Conservation (phyloP, 2,329 filamentous ascomycete species). For the Aspergillus melleus region DNA sequence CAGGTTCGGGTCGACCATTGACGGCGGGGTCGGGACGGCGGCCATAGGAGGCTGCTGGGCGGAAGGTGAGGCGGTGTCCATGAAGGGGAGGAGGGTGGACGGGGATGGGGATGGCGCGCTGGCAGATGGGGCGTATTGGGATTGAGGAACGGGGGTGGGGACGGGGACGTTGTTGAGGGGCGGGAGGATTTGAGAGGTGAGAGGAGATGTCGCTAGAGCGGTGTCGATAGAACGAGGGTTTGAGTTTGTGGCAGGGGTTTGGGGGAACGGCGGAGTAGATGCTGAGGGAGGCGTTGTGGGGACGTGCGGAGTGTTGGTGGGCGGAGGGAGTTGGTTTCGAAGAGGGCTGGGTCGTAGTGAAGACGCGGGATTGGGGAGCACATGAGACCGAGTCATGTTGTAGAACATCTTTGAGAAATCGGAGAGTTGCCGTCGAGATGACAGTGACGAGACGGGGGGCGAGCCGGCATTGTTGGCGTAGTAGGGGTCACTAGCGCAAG, state of each 20-base stretch:
- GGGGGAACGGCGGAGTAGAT: slow-evolving; percentile 16
- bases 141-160: background rate
- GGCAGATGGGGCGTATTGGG: slow-evolving; percentile 10
- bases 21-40: slow-evolving; percentile 34
- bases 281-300: slow-evolving; percentile 8
- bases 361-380: slow-evolving; percentile 23
- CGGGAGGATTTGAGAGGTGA: slow-evolving; percentile 15
- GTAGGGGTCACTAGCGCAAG: slow-evolving; percentile 11
- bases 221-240: slow-evolving; percentile 7
- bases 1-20: slow-evolving; percentile 42
- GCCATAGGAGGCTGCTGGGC: slow-evolving; percentile 9
- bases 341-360: slow-evolving; percentile 25
- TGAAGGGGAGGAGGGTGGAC: slow-evolving; percentile 15
- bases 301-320: slow-evolving; percentile 8
- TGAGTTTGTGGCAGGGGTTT: slow-evolving; percentile 10
- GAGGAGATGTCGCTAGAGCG: slow-evolving; percentile 9
- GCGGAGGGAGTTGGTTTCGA: slow-evolving; percentile 23
- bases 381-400: slow-evolving; percentile 36
- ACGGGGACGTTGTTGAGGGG: slow-evolving; percentile 7
- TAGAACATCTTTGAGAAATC: slow-evolving; percentile 40
- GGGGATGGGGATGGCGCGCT: slow-evolving; percentile 8
- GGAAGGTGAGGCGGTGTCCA: slow-evolving; percentile 24
- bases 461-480: slow-evolving; percentile 8
- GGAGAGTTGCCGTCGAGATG: slow-evolving; percentile 20
- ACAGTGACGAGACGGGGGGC: slow-evolving; percentile 10